Base-by-base conservation (phyloP, 495 filamentous ascomycete species). In the Daldinia childiae region DNA sequence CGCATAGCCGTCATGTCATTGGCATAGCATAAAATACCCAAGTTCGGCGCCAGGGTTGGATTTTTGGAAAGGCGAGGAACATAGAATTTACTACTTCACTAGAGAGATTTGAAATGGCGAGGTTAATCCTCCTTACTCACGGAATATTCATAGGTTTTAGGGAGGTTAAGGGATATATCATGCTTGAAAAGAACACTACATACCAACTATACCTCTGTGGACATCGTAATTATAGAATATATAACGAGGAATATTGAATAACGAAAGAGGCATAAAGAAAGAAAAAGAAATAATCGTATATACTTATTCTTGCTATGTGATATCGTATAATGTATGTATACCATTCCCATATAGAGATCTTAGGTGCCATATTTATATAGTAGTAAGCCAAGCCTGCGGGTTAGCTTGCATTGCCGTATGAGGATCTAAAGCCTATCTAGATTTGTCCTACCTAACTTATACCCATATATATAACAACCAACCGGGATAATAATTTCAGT, bases 11-110 rank as follows among this genome's bases (percentile, higher is more conserved):
- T 24, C 34, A 17, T 60, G 34, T 60, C 21, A 11, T 60, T 60
- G 17, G 4, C 34, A 14, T 41, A 64, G 32, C 21, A 56, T 64
- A 21, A 15, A 55, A 69, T 69, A 69, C 60, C 66, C 66, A 52
- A 58, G 27, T 69, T 62, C 8, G 58, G 65, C 65, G 65, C 62
- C 55, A 21, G 29, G 58, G 15, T 30, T 7, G 54, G 39, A 32
- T 50, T 58, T 36, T 12, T 17, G 34, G 39, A 55, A 19, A 17
- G 57, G 36, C 30, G 21, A 58, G 17, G 19, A 9, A n/a, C 38
- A 21, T 27, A 62, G 11, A 58, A 21, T 29, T 15, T 54, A 54
- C 2, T 17, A 30, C 50, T 30, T 29, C 1, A n/a, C 26, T 8
- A 4, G 26, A 30, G 12, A n/a, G n/a, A 36, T 9, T 54, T 54